Conservation (phyloP, 2,329 filamentous ascomycete genomes). For the Ophiostoma tasmaniense region DNA sequence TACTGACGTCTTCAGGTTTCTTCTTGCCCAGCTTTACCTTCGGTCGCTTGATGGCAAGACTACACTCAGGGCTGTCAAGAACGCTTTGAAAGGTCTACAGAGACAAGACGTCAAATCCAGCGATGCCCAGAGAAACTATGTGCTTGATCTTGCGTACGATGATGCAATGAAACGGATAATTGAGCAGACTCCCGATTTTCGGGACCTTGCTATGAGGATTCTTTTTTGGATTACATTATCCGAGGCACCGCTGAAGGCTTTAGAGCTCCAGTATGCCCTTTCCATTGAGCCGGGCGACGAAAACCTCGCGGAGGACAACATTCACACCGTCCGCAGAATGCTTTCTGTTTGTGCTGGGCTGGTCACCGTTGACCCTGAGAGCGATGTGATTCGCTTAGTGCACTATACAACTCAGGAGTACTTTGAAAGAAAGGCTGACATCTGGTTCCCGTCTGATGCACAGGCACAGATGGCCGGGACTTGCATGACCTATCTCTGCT, state of each 20-base stretch:
- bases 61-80: neutral
- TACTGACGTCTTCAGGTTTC: neutral
- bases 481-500: neutral
- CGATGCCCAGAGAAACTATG: neutral
- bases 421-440: neutral
- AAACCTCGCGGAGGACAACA: neutral
- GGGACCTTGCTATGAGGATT: neutral
- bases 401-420: conserved; percentile 2
- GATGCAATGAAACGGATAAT: neutral
- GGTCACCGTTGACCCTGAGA: neutral
- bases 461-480: neutral
- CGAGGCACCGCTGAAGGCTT: neutral
- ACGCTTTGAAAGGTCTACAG: neutral
- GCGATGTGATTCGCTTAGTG: neutral
- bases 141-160: neutral
- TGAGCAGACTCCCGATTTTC: neutral
- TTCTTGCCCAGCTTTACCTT: neutral
- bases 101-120: neutral
- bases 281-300: neutral
- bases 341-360: neutral
- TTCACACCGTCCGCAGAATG: neutral
- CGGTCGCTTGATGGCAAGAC: neutral
- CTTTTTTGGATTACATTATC: neutral
- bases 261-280: neutral
- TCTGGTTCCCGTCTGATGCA: neutral